These are phyloP conservation scores for Collybiopsis luxurians DNA, from an alignment of 768 basidiomycete species.

Conservation along the genomic window DNA sequence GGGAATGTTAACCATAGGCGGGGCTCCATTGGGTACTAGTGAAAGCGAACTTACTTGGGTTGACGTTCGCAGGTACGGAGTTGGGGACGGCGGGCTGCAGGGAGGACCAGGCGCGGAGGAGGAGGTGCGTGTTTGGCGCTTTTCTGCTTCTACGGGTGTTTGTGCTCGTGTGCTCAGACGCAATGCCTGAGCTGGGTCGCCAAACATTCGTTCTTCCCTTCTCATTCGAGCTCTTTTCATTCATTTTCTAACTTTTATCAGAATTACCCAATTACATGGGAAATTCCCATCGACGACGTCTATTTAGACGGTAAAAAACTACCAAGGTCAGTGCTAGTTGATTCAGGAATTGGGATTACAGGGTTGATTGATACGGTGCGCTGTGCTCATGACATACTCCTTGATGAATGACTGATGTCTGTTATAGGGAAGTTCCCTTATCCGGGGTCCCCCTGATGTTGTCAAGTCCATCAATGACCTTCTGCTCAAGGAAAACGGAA, in stretches of 20 bases:
- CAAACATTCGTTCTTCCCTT: too few species aligned
- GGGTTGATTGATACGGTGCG: constrained; percentile 73
- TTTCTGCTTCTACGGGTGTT: neutral
- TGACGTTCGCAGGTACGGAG: constrained; percentile 53
- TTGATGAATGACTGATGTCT: too few species aligned
- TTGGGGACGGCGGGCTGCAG: constrained; percentile 49
- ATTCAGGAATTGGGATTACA: constrained; percentile 50
- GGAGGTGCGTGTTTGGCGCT: constrained; percentile 49
- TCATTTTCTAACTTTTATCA: constrained; percentile 22
- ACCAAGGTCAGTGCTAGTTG: constrained; percentile 50
- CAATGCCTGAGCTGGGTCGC: too few species aligned
- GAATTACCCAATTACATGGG: constrained; percentile 70
- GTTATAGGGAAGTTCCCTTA: constrained; percentile 67
- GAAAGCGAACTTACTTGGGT: constrained; percentile 62
- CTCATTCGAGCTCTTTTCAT: neutral
- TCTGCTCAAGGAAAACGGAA: constrained; percentile 33
- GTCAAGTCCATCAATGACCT: constrained; percentile 22
- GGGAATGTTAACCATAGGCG: constrained; percentile 66
- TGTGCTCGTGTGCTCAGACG: too few species aligned
- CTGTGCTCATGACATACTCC: too few species aligned
- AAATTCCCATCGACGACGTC: constrained; percentile 67
- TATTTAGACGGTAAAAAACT: constrained; percentile 65
- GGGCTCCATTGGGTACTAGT: constrained; percentile 49
- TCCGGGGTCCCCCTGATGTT: constrained; percentile 72
- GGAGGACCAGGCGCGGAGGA: constrained; percentile 53